Evolutionary conservation across 805 yeast species (phyloP), one percentile per base, ranked within the genome.

Genomic region (Sungouiozyma intestinalis): DNA sequence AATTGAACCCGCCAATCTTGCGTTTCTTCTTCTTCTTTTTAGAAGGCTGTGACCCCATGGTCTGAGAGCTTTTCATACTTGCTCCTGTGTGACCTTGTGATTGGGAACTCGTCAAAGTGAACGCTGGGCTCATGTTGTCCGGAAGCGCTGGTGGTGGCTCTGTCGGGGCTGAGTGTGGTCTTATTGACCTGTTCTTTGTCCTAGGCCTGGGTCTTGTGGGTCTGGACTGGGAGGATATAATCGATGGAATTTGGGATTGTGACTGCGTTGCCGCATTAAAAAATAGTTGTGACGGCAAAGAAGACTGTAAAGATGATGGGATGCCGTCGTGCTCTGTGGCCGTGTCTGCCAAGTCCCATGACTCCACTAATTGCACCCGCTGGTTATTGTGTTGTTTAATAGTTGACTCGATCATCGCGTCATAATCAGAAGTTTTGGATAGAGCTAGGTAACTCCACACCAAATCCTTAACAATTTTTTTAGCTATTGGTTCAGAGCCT

Each of bases 1-100:
- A 73, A 20, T 69, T 71, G 56, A 74, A 74, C 3, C 79, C 79
- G 14, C 76, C 68, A 43, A 67, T 65, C 48, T 65, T 68, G 52
- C 67, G 71, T 60, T 64, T 68, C 53, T 68, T 71, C 61, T 68
- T 72, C 50, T 61, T 66, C 50, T 58, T 63, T 43, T 55, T 60
- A 3, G 45, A 20, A 33, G 39, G 32, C 38, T 42, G 48, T 2
- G 53, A 46, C 9, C 32, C 27, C n/a, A 35, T 7, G 11, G 11
- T 6, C 36, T 35, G 40, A 5, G 45, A 38, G 17, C 35, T 24
- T 15, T 27, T 27, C n/a, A 27, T n/a, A 36, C 41, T 41, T 39
- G 38, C 45, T 36, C 16, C 50, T 39, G 27, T 46, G 51, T 31
- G 46, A 43, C 38, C 41, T 39, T 47, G 53, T 16, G 55, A 48